Conservation (phyloP, 352 stramenopile genomes). For the Phytophthora pinifolia region DNA sequence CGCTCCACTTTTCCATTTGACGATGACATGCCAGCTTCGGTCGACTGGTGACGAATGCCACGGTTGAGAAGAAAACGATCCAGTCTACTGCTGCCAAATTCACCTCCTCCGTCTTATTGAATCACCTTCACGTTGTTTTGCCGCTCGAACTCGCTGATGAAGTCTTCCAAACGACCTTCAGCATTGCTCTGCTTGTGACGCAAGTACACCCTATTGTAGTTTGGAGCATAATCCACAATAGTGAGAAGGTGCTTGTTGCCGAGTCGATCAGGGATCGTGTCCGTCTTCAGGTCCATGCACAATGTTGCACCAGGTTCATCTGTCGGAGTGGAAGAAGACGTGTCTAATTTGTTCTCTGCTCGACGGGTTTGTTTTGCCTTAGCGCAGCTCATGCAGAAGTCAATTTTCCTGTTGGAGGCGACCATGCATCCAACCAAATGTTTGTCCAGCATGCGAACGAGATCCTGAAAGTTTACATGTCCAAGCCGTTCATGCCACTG, state of each 20-base stretch:
- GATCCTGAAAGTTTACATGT: slow-evolving; percentile 10
- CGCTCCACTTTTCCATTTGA: slow-evolving; percentile 5
- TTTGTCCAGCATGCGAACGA: slow-evolving; percentile 8
- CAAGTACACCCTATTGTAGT: slow-evolving; percentile 9
- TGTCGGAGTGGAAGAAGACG: slow-evolving; percentile 11
- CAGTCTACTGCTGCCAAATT: slow-evolving; percentile 3
- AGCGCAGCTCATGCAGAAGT: slow-evolving; percentile 17
- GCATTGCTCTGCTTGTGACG: slow-evolving; percentile 2
- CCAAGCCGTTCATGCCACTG: background rate
- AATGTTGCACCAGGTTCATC: slow-evolving; percentile 7
- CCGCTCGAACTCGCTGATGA: slow-evolving; percentile 7
- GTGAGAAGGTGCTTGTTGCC: slow-evolving; percentile 12
- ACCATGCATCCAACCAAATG: background rate
- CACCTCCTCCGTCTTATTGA: slow-evolving; percentile 4
- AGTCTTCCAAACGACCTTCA: background rate
- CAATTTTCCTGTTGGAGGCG: background rate
- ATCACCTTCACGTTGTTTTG: slow-evolving; percentile 2
- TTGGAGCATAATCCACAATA: slow-evolving; percentile 10
- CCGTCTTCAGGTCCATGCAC: slow-evolving; percentile 10
- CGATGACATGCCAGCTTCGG: slow-evolving; percentile 3
- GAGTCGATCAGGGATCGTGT: slow-evolving; percentile 5
- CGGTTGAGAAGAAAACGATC: slow-evolving; percentile 9
- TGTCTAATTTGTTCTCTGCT: background rate
- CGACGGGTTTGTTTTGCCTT: slow-evolving; percentile 10
- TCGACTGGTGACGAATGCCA: slow-evolving; percentile 1